A percentile compares a stretch with the other conserved stretches of the same genome.
phyloP scores from a whole-genome alignment of 148 eudicot genomes.

The Mesembryanthemum crystallinum region DNA sequence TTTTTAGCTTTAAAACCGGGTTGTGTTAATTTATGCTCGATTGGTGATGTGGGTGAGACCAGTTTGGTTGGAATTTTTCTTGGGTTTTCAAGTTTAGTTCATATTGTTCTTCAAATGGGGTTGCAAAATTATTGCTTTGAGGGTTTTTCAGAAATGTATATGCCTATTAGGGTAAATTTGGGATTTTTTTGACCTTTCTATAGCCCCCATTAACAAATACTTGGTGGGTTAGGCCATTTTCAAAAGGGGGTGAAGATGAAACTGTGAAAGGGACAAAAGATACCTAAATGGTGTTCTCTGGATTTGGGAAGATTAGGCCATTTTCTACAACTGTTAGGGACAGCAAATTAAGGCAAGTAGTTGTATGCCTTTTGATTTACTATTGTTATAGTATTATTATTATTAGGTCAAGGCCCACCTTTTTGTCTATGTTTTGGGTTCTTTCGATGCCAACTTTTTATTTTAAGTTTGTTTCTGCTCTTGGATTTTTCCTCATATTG shows the following conservation, averaged over 20 bases:
- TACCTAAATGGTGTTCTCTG: constrained; percentile 13
- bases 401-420: constrained; percentile 27
- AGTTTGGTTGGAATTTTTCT: not conserved
- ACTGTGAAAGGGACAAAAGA: constrained; percentile 17
- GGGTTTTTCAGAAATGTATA: not conserved
- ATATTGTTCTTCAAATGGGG: not conserved
- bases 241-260: not conserved
- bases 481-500: constrained; percentile 17
- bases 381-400: not conserved
- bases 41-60: not conserved
- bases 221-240: not conserved
- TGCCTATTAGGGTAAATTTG: constrained; percentile 8
- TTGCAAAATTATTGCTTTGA: not conserved
- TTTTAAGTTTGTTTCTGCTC: constrained; percentile 24
- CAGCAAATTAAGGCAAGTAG: not conserved
- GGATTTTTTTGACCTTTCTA: no score
- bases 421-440: constrained; percentile 18
- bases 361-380: constrained; percentile 2
- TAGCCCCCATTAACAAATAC: no score
- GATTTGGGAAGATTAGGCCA: constrained; percentile 12
- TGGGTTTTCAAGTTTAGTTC: not conserved
- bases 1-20: not conserved
- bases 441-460: constrained; percentile 20
- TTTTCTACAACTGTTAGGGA: constrained; percentile 4
- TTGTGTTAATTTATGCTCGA: not conserved